These are phyloP conservation scores for Panaeolus cyanescens DNA, from an alignment of 768 basidiomycete genomes.

Conservation along the genomic window DNA sequence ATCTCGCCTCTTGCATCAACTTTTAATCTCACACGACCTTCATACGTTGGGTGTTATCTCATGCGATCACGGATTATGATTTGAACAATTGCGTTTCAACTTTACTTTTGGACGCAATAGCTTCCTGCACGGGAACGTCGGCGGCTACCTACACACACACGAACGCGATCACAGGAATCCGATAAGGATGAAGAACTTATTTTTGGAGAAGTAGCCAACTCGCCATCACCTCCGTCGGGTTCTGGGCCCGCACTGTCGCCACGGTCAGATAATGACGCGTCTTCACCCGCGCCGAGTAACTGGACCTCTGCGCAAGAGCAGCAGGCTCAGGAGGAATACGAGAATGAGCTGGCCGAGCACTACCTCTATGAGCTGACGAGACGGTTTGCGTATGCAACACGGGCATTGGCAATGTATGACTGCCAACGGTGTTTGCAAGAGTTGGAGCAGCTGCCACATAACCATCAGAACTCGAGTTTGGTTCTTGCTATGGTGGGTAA, in stretches of 20 bases:
- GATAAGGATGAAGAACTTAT: constrained; percentile 69
- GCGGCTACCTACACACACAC: constrained; percentile 52
- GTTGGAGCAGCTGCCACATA: constrained; percentile 72
- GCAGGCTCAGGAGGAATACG: constrained; percentile 71
- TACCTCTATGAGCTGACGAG: constrained; percentile 83
- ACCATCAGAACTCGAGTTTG: constrained; percentile 74
- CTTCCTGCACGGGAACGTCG: constrained; percentile 52
- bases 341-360: constrained; percentile 75
- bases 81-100: not conserved
- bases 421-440: constrained; percentile 73
- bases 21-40: not conserved
- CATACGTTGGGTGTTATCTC: constrained; percentile 17
- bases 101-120: not conserved
- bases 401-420: constrained; percentile 75
- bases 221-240: constrained; percentile 62
- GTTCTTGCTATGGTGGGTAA: constrained; percentile 83
- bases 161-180: constrained; percentile 66
- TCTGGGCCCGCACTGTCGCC: constrained; percentile 49
- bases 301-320: constrained; percentile 72
- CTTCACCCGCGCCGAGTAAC: constrained; percentile 60
- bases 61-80: constrained; percentile 20
- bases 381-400: constrained; percentile 79
- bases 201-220: constrained; percentile 52
- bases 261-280: constrained; percentile 45
- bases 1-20: constrained; percentile 1